Percentiles rank a stretch among this genome's conserved stretches.
phyloP scores from a whole-genome alignment of 805 yeast species.

The Isabelozyma rhagii region DNA sequence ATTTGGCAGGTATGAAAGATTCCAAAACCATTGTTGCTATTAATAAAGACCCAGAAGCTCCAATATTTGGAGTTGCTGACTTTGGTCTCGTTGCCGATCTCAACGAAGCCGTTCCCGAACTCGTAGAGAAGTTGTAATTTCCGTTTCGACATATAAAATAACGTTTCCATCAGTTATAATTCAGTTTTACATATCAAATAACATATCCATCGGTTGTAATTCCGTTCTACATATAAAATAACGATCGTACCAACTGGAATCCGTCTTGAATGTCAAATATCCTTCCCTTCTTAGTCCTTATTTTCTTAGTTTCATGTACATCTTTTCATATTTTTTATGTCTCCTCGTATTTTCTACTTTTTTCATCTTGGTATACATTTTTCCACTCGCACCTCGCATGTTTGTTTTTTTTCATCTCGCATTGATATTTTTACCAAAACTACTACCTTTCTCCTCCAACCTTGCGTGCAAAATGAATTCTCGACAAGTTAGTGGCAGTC shows the following conservation, averaged over 20 bases:
- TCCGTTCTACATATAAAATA: too few relatives aligned
- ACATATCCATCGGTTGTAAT: too few relatives aligned
- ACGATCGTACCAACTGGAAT: too few relatives aligned
- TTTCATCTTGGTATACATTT: not conserved
- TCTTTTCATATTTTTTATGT: too few relatives aligned
- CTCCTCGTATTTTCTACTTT: not conserved
- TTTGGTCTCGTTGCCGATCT: constrained; percentile 86
- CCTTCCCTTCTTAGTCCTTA: not conserved
- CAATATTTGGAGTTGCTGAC: constrained; percentile 90
- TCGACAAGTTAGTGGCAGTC: not conserved
- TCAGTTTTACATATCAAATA: too few relatives aligned
- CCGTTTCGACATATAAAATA: not conserved
- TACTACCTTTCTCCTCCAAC: not conserved
- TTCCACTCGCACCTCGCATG: not conserved
- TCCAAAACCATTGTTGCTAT: constrained; percentile 91
- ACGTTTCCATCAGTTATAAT: not conserved
- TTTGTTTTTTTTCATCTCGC: not conserved
- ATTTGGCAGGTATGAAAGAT: constrained; percentile 97
- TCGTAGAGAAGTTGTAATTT: constrained; percentile 65
- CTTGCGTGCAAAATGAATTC: not conserved
- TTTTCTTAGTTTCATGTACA: not conserved
- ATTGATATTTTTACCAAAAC: not conserved
- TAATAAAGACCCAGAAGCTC: constrained; percentile 91
- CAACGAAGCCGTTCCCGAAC: constrained; percentile 84
- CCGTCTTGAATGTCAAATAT: too few relatives aligned